Evolutionary conservation across 2,329 filamentous ascomycete species (phyloP).

Genomic region (Fusarium abutilonis): DNA sequence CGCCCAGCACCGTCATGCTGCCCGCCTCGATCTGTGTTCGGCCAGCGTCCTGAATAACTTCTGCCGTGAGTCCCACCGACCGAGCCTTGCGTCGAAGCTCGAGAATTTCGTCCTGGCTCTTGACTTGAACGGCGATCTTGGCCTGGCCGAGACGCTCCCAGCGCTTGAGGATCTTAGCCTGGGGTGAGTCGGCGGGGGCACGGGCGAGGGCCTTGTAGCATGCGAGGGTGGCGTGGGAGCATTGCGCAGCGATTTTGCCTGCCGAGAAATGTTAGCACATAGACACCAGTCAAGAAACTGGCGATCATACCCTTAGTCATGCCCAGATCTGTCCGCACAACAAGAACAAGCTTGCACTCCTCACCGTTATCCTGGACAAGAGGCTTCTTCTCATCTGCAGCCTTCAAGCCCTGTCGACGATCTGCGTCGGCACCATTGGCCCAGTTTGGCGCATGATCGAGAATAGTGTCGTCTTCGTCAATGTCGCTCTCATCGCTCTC

Average conservation of each 20-base stretch:
- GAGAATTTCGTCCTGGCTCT: conserved; percentile 84
- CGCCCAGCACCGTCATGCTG: conserved; percentile 89
- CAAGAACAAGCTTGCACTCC: conserved; percentile 93
- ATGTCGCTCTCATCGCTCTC: conserved; percentile 77
- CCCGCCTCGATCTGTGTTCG: conserved; percentile 95
- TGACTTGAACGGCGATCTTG: conserved; percentile 91
- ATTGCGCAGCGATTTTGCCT: conserved; percentile 98
- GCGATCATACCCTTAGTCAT: conserved; percentile 87
- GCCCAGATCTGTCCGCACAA: conserved; percentile 91
- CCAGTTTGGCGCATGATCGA: conserved; percentile 76
- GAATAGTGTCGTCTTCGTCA: conserved; percentile 66
- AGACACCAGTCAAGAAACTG: accelerated
- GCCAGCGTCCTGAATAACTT: conserved; percentile 94
- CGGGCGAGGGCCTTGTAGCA: conserved; percentile 88
- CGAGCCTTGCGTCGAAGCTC: conserved; percentile 79
- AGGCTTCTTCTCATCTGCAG: conserved; percentile 55
- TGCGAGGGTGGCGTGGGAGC: conserved; percentile 93
- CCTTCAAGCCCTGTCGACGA: conserved; percentile 62
- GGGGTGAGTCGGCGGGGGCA: conserved; percentile 62
- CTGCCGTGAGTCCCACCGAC: conserved; percentile 84
- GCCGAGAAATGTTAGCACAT: conserved; percentile 5
- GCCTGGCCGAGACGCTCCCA: conserved; percentile 91
- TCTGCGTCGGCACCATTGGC: conserved; percentile 69
- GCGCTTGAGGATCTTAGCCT: conserved; percentile 73
- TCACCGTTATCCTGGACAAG: conserved; percentile 60